Base-by-base conservation (phyloP, 768 basidiomycete genomes). In the Termitomyces sp. region DNA sequence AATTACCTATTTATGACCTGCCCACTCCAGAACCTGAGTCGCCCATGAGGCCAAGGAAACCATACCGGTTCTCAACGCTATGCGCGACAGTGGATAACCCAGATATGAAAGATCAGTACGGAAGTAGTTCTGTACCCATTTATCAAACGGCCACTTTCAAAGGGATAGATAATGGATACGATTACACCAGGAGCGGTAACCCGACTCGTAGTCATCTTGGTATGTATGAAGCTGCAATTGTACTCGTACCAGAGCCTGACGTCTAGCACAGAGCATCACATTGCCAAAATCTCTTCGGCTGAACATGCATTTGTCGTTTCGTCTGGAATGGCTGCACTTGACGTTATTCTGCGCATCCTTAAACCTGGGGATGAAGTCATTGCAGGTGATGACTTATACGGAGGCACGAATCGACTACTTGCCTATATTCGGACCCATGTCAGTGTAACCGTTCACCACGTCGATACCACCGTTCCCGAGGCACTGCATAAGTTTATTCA, bases 81-180 rank as follows among this genome's bases (percentile, higher is more conserved):
- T 94, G 92, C 62, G 94, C 91, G 24, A 95, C 93, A 5, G 93
- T 96, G 60, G 94, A 96, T 68, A 92, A 93, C 66, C 94, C 94
- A 0, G 82, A 83, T 58, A 90, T 89, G 76, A 96, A 96, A 74
- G 96, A 99, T 76, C 96, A 98, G 77, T 90, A 95, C 72, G 95
- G 95, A 20, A 88, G 92, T 61, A 94, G 91, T 67, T 91, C 90
- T 7, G 94, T 98, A 1, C 97, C 97, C 22, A 98, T 99, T 75
- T 99, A 98, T 76, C 97, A 98, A 77, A 91, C 94, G 1, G 87
- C 97, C 8, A 99, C 97, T 0, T 98, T 99, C 86, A 98, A 98
- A 78, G 97, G 96, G 50, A 78, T 96, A 46, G 83, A 81, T 18
- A 92, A 90, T 55, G 84, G 89, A 68, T 99, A 95, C 71, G 96